Percentiles rank a stretch among this genome's conserved stretches.
Evolutionary conservation across 2,329 filamentous ascomycete species (phyloP).

Genomic region (Diaporthe humulicola): DNA sequence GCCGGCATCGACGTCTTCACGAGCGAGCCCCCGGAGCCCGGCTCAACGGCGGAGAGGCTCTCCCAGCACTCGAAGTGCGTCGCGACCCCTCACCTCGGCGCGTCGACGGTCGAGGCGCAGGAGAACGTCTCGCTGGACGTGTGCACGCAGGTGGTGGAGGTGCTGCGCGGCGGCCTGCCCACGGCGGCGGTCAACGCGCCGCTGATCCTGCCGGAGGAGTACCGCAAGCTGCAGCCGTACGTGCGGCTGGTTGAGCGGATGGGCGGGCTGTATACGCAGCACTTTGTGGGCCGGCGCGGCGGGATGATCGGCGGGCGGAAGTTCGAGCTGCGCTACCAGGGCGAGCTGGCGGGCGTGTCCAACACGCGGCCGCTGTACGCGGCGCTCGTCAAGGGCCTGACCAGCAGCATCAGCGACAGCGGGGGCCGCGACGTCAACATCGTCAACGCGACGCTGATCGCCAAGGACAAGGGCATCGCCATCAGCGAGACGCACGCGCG

Average conservation of each 20-base stretch:
- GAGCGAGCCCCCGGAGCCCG: slow-evolving; percentile 72
- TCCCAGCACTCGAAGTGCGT: slow-evolving; percentile 80
- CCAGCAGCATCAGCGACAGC: slow-evolving; percentile 75
- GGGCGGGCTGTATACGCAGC: slow-evolving; percentile 83
- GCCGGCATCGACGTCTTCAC: slow-evolving; percentile 87
- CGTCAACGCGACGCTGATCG: slow-evolving; percentile 82
- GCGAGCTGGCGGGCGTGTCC: slow-evolving; percentile 76
- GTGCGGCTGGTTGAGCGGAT: slow-evolving; percentile 83
- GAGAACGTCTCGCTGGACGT: slow-evolving; percentile 88
- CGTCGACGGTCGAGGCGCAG: slow-evolving; percentile 85
- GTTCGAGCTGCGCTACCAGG: slow-evolving; percentile 84
- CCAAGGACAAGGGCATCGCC: slow-evolving; percentile 81
- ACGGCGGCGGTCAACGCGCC: slow-evolving; percentile 85
- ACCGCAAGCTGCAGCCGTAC: slow-evolving; percentile 81
- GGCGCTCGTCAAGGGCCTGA: slow-evolving; percentile 82
- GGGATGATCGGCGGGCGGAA: slow-evolving; percentile 70
- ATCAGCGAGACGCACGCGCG: slow-evolving; percentile 80
- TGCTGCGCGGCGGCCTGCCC: slow-evolving; percentile 79
- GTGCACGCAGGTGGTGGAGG: slow-evolving; percentile 82
- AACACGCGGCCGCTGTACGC: slow-evolving; percentile 86
- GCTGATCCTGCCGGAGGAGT: slow-evolving; percentile 85
- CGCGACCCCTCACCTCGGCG: slow-evolving; percentile 83
- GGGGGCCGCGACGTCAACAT: slow-evolving; percentile 82
- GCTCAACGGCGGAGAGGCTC: slow-evolving; percentile 71
- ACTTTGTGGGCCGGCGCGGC: slow-evolving; percentile 65